A percentile compares a stretch with the other conserved stretches of the same genome.
These are phyloP conservation scores for Eleusine coracana DNA, from an alignment of 176 grass and related monocot species.

Conservation along the genomic window DNA sequence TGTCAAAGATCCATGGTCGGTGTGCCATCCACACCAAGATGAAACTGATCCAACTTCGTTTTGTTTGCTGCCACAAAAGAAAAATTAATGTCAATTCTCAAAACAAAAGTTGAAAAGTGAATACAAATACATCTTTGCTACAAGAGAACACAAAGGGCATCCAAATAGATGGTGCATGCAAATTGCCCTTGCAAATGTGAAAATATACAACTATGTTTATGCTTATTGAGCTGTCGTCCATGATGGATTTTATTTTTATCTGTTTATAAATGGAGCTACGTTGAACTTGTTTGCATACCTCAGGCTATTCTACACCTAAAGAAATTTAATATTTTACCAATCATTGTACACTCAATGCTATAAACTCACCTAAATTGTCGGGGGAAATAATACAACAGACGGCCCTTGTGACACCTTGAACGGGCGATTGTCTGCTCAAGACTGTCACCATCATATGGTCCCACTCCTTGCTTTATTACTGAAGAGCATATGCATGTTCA, in stretches of 20 bases:
- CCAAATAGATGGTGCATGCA: neutral
- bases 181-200: slow-evolving; percentile 8
- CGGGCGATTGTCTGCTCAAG: slow-evolving; percentile 70
- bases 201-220: neutral
- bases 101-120: neutral
- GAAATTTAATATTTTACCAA: slow-evolving; percentile 8
- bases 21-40: slow-evolving; percentile 98
- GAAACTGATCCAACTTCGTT: slow-evolving; percentile 61
- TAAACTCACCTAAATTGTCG: slow-evolving; percentile 61
- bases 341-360: neutral
- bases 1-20: slow-evolving; percentile 89
- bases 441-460: slow-evolving; percentile 49
- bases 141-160: neutral
- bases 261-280: neutral
- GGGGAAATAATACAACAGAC: slow-evolving; percentile 87
- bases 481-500: slow-evolving; percentile 25
- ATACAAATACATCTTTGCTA: neutral
- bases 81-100: neutral
- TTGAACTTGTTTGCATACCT: slow-evolving; percentile 12
- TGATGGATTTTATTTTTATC: neutral
- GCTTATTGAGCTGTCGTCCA: neutral
- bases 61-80: slow-evolving; percentile 50
- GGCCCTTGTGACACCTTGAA: slow-evolving; percentile 98
- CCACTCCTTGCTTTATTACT: slow-evolving; percentile 49
- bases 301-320: neutral